phyloP scores from a whole-genome alignment of 148 eudicot species.

The Diospyros lotus region DNA sequence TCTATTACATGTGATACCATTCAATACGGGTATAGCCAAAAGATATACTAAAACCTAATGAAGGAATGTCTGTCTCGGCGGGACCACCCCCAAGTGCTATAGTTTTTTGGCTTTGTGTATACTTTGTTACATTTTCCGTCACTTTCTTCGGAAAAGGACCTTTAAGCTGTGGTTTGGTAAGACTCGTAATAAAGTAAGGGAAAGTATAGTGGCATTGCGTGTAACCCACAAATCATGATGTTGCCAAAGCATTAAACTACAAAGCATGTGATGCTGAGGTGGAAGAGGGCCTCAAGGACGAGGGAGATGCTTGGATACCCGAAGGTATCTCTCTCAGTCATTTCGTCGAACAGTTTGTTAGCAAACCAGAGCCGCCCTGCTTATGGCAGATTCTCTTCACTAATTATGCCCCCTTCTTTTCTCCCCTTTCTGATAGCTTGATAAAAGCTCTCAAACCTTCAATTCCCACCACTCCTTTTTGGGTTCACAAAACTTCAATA shows the following conservation, averaged over 20 bases:
- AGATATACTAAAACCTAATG: too few species aligned
- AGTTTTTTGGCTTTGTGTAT: too few species aligned
- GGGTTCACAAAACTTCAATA: not conserved
- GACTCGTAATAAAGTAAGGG: conserved; percentile 4
- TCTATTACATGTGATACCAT: too few species aligned
- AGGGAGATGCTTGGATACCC: conserved; percentile 5
- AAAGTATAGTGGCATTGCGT: conserved; percentile 25
- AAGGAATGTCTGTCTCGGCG: too few species aligned
- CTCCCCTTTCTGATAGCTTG: not conserved
- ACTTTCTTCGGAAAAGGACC: too few species aligned
- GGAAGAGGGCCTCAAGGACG: conserved; percentile 13
- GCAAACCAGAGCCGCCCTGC: not conserved
- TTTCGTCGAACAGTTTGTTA: not conserved
- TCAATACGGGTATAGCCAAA: too few species aligned
- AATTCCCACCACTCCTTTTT: not conserved
- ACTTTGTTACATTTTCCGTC: too few species aligned
- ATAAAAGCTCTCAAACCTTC: not conserved
- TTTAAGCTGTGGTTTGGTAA: too few species aligned
- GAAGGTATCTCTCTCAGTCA: not conserved
- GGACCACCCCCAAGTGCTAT: too few species aligned
- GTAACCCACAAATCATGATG: conserved; percentile 30
- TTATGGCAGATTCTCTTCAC: not conserved
- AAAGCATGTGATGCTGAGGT: conserved; percentile 28
- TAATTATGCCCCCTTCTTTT: not conserved
- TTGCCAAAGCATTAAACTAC: not conserved